These are phyloP conservation scores for Lyophyllum atratum DNA, from an alignment of 768 basidiomycete genomes.

Conservation along the genomic window DNA sequence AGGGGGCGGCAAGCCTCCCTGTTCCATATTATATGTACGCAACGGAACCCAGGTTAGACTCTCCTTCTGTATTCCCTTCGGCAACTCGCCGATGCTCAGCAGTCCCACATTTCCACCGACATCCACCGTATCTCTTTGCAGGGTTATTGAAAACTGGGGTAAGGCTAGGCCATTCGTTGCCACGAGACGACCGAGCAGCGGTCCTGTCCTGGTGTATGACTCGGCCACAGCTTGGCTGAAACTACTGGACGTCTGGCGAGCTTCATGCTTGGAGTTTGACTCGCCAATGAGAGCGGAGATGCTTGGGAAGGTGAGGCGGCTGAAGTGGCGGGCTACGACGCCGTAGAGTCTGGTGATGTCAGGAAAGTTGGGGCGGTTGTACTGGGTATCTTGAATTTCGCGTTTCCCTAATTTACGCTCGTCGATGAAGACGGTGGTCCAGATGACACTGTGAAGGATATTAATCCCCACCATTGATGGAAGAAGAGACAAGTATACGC, in stretches of 20 bases:
- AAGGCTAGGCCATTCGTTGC: conserved; percentile 32
- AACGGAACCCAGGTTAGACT: conserved; percentile 69
- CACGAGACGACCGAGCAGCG: conserved; percentile 49
- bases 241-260: conserved; percentile 16
- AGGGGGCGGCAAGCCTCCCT: conserved; percentile 60
- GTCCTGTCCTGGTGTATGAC: conserved; percentile 43
- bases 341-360: conserved; percentile 21
- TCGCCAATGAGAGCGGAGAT: conserved; percentile 1
- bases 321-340: conserved; percentile 6
- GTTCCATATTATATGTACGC: conserved; percentile 47
- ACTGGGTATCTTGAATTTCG: conserved; percentile 13
- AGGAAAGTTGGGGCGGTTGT: conserved; percentile 30
- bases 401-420: conserved; percentile 11
- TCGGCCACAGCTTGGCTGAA: conserved; percentile 36
- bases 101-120: conserved; percentile 69
- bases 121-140: conserved; percentile 71
- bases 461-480: not conserved
- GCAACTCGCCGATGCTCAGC: conserved; percentile 68
- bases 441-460: conserved; percentile 40
- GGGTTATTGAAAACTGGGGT: conserved; percentile 57
- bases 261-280: conserved; percentile 3
- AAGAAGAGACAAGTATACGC: not conserved
- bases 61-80: conserved; percentile 44
- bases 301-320: conserved; percentile 6
- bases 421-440: conserved; percentile 37